Evolutionary conservation across 2,329 filamentous ascomycete species (phyloP).

Genomic region (Neofusicoccum sp.): DNA sequence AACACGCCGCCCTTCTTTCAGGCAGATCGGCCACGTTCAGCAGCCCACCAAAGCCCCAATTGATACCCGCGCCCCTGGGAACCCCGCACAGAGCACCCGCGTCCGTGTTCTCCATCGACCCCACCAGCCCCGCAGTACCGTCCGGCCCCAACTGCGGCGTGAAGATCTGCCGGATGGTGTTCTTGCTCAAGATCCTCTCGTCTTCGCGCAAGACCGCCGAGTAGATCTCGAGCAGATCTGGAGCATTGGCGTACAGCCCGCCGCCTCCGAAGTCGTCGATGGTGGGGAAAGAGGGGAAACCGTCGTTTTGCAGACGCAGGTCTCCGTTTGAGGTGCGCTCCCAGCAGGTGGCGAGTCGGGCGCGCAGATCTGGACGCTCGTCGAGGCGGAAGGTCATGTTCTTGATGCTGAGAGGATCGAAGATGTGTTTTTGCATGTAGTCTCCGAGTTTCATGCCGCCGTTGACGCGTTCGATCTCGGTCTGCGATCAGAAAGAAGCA

Average conservation of each 20-base stretch:
- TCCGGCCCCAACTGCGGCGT: slow-evolving; percentile 13
- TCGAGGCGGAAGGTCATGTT: slow-evolving; percentile 28
- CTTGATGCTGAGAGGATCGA: slow-evolving; percentile 27
- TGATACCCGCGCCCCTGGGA: background rate
- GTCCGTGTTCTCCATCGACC: background rate
- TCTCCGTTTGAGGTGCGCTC: slow-evolving; percentile 17
- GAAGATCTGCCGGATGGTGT: background rate
- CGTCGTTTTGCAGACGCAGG: background rate
- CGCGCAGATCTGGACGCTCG: background rate
- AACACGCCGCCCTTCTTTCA: background rate
- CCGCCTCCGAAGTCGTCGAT: slow-evolving; percentile 16
- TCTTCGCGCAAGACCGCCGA: background rate
- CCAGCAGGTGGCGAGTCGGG: slow-evolving; percentile 27
- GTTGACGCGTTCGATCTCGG: slow-evolving; percentile 31
- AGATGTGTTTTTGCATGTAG: slow-evolving; percentile 31
- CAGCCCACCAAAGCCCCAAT: slow-evolving; percentile 7
- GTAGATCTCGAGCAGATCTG: slow-evolving; percentile 8
- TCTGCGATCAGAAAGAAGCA: too few relatives aligned
- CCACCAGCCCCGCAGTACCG: background rate
- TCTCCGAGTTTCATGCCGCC: slow-evolving; percentile 26
- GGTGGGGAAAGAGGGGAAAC: background rate
- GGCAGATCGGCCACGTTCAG: background rate
- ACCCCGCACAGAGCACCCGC: background rate
- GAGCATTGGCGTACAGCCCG: slow-evolving; percentile 3
- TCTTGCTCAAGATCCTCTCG: background rate